These are phyloP conservation scores for Lotmaria passim DNA, from an alignment of 208 protist genomes.

Conservation along the genomic window DNA sequence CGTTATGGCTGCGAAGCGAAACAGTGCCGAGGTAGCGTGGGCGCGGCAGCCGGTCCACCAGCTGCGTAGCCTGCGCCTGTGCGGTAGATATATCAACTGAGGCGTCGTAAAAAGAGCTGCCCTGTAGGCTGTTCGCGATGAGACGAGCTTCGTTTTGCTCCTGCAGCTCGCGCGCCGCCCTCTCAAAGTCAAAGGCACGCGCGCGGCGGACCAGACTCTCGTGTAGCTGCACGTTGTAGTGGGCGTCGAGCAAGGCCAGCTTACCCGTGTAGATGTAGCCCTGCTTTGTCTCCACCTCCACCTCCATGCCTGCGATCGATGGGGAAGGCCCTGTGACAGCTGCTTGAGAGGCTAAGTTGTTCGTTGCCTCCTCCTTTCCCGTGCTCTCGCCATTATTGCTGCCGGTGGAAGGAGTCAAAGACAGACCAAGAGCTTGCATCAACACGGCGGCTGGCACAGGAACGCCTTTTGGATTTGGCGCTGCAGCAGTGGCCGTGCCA, in stretches of 20 bases:
- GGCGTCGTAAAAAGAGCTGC: neutral
- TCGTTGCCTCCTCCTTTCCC: too few relatives aligned
- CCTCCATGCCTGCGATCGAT: constrained; percentile 30
- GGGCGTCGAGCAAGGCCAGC: constrained; percentile 62
- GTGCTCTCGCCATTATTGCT: neutral
- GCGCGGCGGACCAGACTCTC: constrained; percentile 65
- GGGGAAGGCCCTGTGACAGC: neutral
- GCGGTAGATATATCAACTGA: neutral
- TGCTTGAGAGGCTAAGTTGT: too few relatives aligned
- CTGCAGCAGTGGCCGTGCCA: neutral
- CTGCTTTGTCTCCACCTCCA: constrained; percentile 85
- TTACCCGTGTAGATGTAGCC: constrained; percentile 83
- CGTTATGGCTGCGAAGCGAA: constrained; percentile 74
- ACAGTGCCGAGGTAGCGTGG: constrained; percentile 71
- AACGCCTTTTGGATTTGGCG: constrained; percentile 6
- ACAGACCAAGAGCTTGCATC: constrained; percentile 24
- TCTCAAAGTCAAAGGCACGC: constrained; percentile 68
- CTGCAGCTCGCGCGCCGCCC: constrained; percentile 33
- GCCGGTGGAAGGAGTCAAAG: neutral
- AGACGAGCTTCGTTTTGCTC: constrained; percentile 23
- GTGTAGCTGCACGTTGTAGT: constrained; percentile 79
- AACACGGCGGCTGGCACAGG: constrained; percentile 40
- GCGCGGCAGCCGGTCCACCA: constrained; percentile 45
- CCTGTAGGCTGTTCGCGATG: constrained; percentile 26
- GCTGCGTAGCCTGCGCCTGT: constrained; percentile 7